A percentile compares a stretch with the other conserved stretches of the same genome.
Evolutionary conservation across 805 yeast species (phyloP).

Genomic region (Lipomyces japonicus): DNA sequence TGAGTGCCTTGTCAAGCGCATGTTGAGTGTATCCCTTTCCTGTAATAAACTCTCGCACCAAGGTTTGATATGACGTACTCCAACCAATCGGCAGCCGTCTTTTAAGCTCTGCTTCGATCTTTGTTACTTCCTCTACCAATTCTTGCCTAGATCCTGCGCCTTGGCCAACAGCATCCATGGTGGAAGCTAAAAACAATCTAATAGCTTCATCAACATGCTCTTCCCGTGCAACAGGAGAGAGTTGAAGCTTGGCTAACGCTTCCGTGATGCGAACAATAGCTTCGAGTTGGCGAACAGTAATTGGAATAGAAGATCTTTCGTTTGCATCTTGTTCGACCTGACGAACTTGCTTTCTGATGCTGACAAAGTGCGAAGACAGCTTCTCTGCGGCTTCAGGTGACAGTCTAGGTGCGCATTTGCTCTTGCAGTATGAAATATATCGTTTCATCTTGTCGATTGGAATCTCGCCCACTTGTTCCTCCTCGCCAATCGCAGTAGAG

Average conservation of each 20-base stretch:
- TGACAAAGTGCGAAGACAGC: conserved; percentile 86
- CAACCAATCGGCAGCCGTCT: conserved; percentile 94
- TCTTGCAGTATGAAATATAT: conserved; percentile 83
- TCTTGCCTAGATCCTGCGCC: conserved; percentile 46
- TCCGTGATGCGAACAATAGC: conserved; percentile 96
- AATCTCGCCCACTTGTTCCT: conserved; percentile 61
- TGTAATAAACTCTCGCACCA: conserved; percentile 66
- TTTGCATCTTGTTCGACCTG: conserved; percentile 74
- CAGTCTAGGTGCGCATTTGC: conserved; percentile 83
- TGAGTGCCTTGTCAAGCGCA: conserved; percentile 78
- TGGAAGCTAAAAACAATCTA: conserved; percentile 89
- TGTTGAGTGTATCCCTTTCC: conserved; percentile 51
- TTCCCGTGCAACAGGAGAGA: conserved; percentile 78
- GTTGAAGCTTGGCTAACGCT: conserved; percentile 79
- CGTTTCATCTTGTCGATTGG: conserved; percentile 88
- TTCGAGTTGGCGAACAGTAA: conserved; percentile 94
- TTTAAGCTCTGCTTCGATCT: conserved; percentile 78
- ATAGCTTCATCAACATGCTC: conserved; percentile 95
- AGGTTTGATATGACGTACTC: conserved; percentile 83
- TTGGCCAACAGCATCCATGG: conserved; percentile 89
- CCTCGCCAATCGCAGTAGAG: conserved; percentile 49
- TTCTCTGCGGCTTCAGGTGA: conserved; percentile 86
- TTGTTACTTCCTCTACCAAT: conserved; percentile 63
- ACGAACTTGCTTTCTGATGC: conserved; percentile 78
- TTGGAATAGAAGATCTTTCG: conserved; percentile 92